Evolutionary conservation across 2,329 filamentous ascomycete species (phyloP), one percentile per base, ranked within the genome.

Genomic region (Neocatenulostroma microsporum): DNA sequence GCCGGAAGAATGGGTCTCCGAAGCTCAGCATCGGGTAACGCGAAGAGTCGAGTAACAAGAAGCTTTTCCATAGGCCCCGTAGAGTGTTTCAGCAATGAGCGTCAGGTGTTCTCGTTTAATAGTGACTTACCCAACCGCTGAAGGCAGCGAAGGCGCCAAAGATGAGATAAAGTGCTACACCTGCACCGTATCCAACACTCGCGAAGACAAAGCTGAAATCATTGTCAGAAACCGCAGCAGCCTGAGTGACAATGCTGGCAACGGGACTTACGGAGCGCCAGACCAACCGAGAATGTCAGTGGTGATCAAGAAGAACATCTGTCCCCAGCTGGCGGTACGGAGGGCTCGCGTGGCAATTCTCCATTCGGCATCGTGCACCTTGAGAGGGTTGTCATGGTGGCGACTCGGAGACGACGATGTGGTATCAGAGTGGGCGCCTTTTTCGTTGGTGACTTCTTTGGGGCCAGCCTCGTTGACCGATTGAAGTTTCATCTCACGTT

Each of bases 231-330:
- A 9, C 11, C n/a, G n/a, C n/a, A n/a, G n/a, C n/a, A n/a, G n/a
- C n/a, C n/a, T n/a, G n/a, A n/a, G n/a, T n/a, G 18, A 6, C 1
- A n/a, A n/a, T n/a, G n/a, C n/a, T n/a, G n/a, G n/a, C n/a, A n/a
- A n/a, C n/a, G n/a, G n/a, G 12, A 35, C 8, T 15, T 27, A 25
- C 12, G 53, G 54, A 7, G 53, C 42, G 23, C 45, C 47, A 29
- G 45, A 55, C 3, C 55, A 57, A 8, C 60, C 60, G 2, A 62
- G 50, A 20, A 62, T 57, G 34, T 67, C 63, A 5, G 63, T 67
- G 2, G 63, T 66, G 34, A 66, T 62, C 21, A 66, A 48, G 47
- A 61, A 70, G 50, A 69, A 69, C 34, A 61, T 41, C 5, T 51
- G 44, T 32, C 53, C 49, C 50, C 52, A 57, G 6, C 48, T 53